Percentiles rank a stretch among this genome's conserved stretches.
Evolutionary conservation across 768 basidiomycete species (phyloP).

Genomic region (Strobilomyces echinocephalus): DNA sequence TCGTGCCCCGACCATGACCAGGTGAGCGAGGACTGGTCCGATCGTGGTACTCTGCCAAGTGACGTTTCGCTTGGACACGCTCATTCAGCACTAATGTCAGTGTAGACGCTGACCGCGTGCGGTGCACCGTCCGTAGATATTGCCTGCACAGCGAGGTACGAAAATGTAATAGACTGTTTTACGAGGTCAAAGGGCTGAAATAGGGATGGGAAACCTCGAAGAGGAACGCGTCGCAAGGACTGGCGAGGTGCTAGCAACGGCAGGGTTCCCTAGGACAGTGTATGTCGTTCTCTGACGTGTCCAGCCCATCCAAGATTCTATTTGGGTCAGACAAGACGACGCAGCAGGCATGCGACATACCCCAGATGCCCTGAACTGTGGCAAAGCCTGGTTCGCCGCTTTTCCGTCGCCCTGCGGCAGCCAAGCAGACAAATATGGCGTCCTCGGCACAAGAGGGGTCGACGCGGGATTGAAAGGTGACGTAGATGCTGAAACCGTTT

Average conservation of each 20-base stretch:
- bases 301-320: slow-evolving; percentile 65
- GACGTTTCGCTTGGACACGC: slow-evolving; percentile 41
- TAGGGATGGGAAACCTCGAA: background rate
- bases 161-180: slow-evolving; percentile 69
- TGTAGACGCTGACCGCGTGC: slow-evolving; percentile 53
- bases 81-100: slow-evolving; percentile 58
- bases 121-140: slow-evolving; percentile 43
- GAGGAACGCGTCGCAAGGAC: slow-evolving; percentile 39
- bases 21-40: slow-evolving; percentile 49
- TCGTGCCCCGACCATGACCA: slow-evolving; percentile 51
- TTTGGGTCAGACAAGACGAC: slow-evolving; percentile 4
- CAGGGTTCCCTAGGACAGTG: slow-evolving; percentile 51
- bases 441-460: slow-evolving; percentile 60
- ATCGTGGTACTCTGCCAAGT: slow-evolving; percentile 51
- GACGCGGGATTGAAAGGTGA: slow-evolving; percentile 55
- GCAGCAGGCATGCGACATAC: slow-evolving; percentile 31
- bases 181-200: slow-evolving; percentile 68
- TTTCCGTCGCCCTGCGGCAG: slow-evolving; percentile 49
- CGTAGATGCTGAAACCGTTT: slow-evolving; percentile 28
- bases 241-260: slow-evolving; percentile 41
- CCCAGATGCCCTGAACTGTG: slow-evolving; percentile 63
- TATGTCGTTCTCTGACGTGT: slow-evolving; percentile 50
- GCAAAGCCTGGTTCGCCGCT: slow-evolving; percentile 45
- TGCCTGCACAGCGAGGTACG: no score
- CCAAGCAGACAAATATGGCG: slow-evolving; percentile 69